Base-by-base conservation (phyloP, 371 early-diverging fungal genomes). In the Chytridiales sp. region DNA sequence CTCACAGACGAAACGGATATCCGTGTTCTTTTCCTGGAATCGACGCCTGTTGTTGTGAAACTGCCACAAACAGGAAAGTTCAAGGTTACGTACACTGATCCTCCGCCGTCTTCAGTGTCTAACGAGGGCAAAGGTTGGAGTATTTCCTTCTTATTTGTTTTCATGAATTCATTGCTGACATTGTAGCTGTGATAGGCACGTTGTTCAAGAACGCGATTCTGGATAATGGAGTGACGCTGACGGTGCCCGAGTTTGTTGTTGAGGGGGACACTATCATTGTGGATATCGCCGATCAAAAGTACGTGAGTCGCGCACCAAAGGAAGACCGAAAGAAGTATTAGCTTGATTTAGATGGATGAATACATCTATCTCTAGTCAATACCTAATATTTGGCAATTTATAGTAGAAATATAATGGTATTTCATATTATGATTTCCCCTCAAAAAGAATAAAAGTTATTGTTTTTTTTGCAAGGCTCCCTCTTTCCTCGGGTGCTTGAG, bases 241-340 rank as follows among this genome's bases (percentile, higher is more conserved):
- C 74, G 61, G 90, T 93, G 6, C 93, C 92, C 9, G 88, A 89
- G 60, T 92, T 91, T 80, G 83, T 93, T 26, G 75, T 85, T 59
- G 73, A 74, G 22, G 92, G 92, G 9, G 93, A 93, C 36, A 73
- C 68, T 43, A 78, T 93, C 22, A 62, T 87, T 0, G 86, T 93
- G n/a, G 87, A 91, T 59, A 73, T 89, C 6, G 78, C 81, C 17
- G 76, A 80, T n/a, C 69, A 75, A 53, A 81, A 79, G 51, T 93
- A 93, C 44, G 63, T 84, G 30, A 76, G 77, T n/a, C 50, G 60
- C 13, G 56, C 44, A 24, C 41, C 41, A 40, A 40, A 40, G 19
- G 15, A 17, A 15, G 40, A 17, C 19, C 17, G 40, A 19, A 40
- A 40, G 17, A 15, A 40, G 19, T 40, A 15, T 40, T 15, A 40